Conservation (phyloP, 768 basidiomycete species). For the Erythrobasidium yunnanense region DNA sequence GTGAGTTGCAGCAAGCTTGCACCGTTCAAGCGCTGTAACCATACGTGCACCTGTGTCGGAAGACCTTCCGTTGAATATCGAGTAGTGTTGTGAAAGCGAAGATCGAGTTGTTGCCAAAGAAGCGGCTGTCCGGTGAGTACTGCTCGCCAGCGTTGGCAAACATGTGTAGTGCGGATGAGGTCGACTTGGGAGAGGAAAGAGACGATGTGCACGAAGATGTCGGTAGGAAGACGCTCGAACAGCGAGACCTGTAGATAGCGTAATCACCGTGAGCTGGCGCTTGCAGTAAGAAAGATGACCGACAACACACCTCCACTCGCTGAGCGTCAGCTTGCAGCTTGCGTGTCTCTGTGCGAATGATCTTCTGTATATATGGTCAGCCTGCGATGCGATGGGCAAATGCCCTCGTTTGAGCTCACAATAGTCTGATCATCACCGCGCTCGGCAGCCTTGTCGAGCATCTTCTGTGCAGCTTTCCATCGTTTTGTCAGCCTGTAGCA, state of each 20-base stretch:
- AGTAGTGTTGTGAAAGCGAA: neutral
- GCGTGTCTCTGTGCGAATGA: neutral
- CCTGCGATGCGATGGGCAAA: neutral
- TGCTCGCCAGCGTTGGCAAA: constrained; percentile 6
- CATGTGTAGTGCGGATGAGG: constrained; percentile 4
- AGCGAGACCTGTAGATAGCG: neutral
- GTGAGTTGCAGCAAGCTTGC: too few relatives aligned
- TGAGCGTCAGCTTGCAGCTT: neutral
- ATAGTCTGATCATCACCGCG: neutral
- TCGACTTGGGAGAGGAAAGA: constrained; percentile 7
- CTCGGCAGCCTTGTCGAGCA: constrained; percentile 19
- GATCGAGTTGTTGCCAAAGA: neutral
- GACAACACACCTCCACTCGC: neutral
- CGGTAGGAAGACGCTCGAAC: neutral
- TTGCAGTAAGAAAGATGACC: neutral
- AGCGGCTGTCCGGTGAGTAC: neutral
- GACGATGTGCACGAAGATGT: constrained; percentile 3
- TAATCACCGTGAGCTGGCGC: neutral
- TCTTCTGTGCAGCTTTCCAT: constrained; percentile 5
- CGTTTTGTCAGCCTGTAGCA: constrained; percentile 10
- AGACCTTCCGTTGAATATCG: neutral
- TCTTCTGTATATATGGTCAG: neutral
- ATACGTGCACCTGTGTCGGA: neutral
- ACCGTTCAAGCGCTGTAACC: neutral
- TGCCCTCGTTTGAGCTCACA: neutral